A percentile compares a stretch with the other conserved stretches of the same genome.
Evolutionary conservation across 331 rosid genomes (phyloP).

Genomic region (Pyrus hybrid): DNA sequence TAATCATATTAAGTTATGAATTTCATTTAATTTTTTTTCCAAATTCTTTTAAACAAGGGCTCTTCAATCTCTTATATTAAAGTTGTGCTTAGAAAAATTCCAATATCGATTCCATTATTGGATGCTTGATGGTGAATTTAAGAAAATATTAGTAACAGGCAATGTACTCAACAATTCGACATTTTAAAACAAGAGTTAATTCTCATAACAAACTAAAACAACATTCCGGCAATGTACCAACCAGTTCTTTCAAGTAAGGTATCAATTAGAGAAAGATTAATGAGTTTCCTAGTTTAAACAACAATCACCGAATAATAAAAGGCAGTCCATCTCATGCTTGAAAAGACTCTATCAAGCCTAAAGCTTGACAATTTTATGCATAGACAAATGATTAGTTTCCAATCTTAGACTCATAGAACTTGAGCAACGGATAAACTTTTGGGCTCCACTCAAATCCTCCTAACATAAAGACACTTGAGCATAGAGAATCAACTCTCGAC

Average conservation of each 20-base stretch:
- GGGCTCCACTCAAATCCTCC: background rate
- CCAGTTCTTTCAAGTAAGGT: background rate
- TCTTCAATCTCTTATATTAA: background rate
- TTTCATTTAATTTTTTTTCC: background rate
- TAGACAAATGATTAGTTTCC: background rate
- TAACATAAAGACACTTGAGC: background rate
- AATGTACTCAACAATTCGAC: background rate
- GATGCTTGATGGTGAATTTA: background rate
- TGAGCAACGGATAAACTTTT: background rate
- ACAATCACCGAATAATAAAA: background rate
- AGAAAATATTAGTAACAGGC: background rate
- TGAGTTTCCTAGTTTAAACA: background rate
- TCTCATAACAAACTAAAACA: background rate
- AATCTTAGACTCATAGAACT: background rate
- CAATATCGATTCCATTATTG: background rate
- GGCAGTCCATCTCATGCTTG: background rate
- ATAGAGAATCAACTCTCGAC: background rate
- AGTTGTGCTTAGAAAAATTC: background rate
- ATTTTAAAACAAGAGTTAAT: background rate
- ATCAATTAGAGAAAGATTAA: background rate
- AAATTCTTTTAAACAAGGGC: background rate
- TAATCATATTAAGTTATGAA: background rate
- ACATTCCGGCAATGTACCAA: background rate
- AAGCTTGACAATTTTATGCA: background rate
- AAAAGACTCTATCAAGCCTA: background rate